Evolutionary conservation across 192 early-diverging fungal species (phyloP).

Genomic region (Gaertneriomyces semiglobifer): DNA sequence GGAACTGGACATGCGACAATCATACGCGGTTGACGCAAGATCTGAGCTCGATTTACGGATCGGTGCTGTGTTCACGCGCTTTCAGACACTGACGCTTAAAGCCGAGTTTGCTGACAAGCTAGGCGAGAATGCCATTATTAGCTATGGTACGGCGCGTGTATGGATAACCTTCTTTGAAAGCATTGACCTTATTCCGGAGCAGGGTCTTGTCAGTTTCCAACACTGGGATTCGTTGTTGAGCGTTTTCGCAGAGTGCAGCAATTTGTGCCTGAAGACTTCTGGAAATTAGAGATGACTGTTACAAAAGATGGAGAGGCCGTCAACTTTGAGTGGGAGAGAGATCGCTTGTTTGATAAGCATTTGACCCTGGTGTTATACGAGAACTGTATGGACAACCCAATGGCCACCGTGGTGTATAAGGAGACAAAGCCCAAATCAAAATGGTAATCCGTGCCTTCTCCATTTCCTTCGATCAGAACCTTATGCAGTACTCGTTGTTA

Average conservation of each 20-base stretch:
- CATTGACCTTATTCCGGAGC: neutral
- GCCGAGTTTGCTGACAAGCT: slow-evolving; percentile 48
- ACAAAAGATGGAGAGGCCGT: slow-evolving; percentile 46
- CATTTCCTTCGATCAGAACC: neutral
- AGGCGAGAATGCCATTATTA: slow-evolving; percentile 59
- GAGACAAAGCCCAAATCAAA: slow-evolving; percentile 67
- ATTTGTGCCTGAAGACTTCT: slow-evolving; percentile 89
- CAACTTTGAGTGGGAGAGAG: slow-evolving; percentile 73
- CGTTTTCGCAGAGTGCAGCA: slow-evolving; percentile 67
- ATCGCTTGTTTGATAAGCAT: slow-evolving; percentile 72
- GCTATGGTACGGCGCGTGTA: slow-evolving; percentile 63
- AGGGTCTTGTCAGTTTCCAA: slow-evolving; percentile 96
- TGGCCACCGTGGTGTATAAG: slow-evolving; percentile 60
- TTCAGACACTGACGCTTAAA: slow-evolving; percentile 74
- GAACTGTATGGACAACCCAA: slow-evolving; percentile 57
- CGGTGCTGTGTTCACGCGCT: slow-evolving; percentile 89
- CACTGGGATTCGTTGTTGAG: slow-evolving; percentile 92
- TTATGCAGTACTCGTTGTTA: slow-evolving; percentile 24
- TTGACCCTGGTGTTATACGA: slow-evolving; percentile 70
- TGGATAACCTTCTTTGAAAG: slow-evolving; percentile 7
- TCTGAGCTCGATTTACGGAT: slow-evolving; percentile 87
- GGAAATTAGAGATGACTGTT: slow-evolving; percentile 69
- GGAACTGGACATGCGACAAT: slow-evolving; percentile 69
- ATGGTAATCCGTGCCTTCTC: slow-evolving; percentile 52
- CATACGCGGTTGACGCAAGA: slow-evolving; percentile 78